phyloP scores from a whole-genome alignment of 345 rosid species.

The Boechera retrofracta region DNA sequence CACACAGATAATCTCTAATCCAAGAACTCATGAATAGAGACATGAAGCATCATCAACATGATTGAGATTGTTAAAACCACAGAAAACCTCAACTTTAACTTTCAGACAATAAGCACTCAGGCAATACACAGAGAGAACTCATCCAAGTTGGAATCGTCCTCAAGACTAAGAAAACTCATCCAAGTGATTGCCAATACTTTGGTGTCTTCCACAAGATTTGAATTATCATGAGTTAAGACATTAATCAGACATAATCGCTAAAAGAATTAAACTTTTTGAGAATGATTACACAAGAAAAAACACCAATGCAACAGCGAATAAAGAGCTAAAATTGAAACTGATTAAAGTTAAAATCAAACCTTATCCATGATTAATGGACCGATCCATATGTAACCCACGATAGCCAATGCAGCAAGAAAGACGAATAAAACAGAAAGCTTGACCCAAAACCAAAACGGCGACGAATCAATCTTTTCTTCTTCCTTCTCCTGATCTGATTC shows the following conservation, averaged over 20 bases:
- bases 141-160: too few species aligned
- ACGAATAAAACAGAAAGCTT: slow-evolving; percentile 60
- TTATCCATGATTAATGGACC: slow-evolving; percentile 88
- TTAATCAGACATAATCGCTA: not conserved
- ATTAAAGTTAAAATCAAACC: slow-evolving; percentile 48
- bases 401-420: slow-evolving; percentile 58
- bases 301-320: slow-evolving; percentile 11
- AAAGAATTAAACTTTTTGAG: not conserved
- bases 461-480: slow-evolving; percentile 20
- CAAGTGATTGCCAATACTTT: too few species aligned
- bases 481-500: slow-evolving; percentile 32
- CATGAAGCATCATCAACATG: not conserved
- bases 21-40: not conserved
- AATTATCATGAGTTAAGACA: not conserved
- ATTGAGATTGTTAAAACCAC: too few species aligned
- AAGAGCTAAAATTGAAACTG: not conserved
- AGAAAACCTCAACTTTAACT: too few species aligned
- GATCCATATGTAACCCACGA: slow-evolving; percentile 77
- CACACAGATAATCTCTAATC: not conserved
- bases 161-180: too few species aligned
- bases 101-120: too few species aligned
- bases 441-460: slow-evolving; percentile 68
- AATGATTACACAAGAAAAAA: slow-evolving; percentile 1
- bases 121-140: too few species aligned
- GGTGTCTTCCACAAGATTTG: too few species aligned